Conservation (phyloP, 179 eudicot species). For the Beta corolliflora region DNA sequence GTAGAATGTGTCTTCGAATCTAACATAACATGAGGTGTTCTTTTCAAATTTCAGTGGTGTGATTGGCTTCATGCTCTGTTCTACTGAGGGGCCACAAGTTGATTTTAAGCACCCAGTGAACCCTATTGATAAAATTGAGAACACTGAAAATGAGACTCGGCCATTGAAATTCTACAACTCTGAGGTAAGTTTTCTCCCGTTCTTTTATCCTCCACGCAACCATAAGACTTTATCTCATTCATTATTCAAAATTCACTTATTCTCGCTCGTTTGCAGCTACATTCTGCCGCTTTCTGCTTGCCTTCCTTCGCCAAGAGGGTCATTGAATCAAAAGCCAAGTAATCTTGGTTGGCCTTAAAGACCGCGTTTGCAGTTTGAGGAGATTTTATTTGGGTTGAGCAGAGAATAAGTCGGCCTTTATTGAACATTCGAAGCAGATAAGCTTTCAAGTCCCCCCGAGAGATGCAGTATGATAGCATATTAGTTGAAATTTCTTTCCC, state of each 20-base stretch:
- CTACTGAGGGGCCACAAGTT: constrained; percentile 82
- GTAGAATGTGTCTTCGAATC: not conserved
- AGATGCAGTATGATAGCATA: no score
- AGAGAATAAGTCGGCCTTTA: constrained; percentile 20
- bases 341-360: not conserved
- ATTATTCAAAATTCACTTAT: not conserved
- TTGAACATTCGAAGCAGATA: not conserved
- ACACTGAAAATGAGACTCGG: constrained; percentile 40
- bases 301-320: constrained; percentile 87
- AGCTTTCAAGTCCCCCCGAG: constrained; percentile 5
- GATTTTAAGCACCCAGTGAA: constrained; percentile 83
- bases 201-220: not conserved
- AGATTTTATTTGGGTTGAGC: constrained; percentile 7
- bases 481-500: constrained; percentile 12
- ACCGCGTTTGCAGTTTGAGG: not conserved
- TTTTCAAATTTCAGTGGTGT: constrained; percentile 60
- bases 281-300: constrained; percentile 85
- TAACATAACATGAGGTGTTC: not conserved
- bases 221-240: not conserved
- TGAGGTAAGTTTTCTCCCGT: constrained; percentile 46
- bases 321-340: constrained; percentile 57
- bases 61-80: constrained; percentile 93
- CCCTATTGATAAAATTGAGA: constrained; percentile 62
- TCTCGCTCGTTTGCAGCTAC: constrained; percentile 49
- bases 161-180: constrained; percentile 84